These are phyloP conservation scores for Physcomitrellopsis africana DNA, from an alignment of 225 moss, liverwort and hornwort genomes.

Conservation along the genomic window DNA sequence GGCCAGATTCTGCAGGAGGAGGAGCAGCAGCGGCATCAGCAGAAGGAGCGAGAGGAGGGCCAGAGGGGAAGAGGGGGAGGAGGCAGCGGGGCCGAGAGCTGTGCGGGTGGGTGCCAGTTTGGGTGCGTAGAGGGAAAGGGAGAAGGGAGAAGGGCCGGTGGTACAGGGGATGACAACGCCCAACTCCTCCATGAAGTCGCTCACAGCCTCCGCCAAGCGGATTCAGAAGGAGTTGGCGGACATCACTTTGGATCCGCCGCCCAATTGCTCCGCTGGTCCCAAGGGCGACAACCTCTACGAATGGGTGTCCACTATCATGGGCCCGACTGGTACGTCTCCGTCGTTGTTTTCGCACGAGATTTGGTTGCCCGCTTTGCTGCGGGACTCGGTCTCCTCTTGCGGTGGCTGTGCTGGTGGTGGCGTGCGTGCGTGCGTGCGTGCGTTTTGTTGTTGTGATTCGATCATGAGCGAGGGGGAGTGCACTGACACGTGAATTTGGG, in stretches of 20 bases:
- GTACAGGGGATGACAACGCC: slow-evolving; percentile 52
- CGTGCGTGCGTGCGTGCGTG: not conserved
- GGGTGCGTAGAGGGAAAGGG: too few relatives aligned
- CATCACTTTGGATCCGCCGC: slow-evolving; percentile 95
- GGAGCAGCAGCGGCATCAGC: too few relatives aligned
- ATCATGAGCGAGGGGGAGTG: not conserved
- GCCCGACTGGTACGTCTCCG: slow-evolving; percentile 66
- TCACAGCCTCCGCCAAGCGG: slow-evolving; percentile 95
- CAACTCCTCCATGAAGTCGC: slow-evolving; percentile 66
- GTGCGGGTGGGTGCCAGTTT: too few relatives aligned
- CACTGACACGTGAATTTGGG: slow-evolving; percentile 24
- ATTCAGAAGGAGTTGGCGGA: slow-evolving; percentile 99
- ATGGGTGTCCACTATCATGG: slow-evolving; percentile 99
- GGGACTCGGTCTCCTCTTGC: too few relatives aligned
- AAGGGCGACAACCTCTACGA: slow-evolving; percentile 99
- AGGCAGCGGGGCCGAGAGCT: too few relatives aligned
- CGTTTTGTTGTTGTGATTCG: not conserved
- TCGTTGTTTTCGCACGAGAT: not conserved
- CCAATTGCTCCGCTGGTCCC: slow-evolving; percentile 98
- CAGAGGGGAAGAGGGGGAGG: too few relatives aligned
- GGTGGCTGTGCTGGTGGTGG: too few relatives aligned
- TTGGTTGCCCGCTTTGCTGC: too few relatives aligned
- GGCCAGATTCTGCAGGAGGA: too few relatives aligned
- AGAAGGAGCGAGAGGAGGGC: too few relatives aligned
- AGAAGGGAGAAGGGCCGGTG: not conserved